phyloP scores from a whole-genome alignment of 1,139 yeast species.

The Kazachstania sp. region DNA sequence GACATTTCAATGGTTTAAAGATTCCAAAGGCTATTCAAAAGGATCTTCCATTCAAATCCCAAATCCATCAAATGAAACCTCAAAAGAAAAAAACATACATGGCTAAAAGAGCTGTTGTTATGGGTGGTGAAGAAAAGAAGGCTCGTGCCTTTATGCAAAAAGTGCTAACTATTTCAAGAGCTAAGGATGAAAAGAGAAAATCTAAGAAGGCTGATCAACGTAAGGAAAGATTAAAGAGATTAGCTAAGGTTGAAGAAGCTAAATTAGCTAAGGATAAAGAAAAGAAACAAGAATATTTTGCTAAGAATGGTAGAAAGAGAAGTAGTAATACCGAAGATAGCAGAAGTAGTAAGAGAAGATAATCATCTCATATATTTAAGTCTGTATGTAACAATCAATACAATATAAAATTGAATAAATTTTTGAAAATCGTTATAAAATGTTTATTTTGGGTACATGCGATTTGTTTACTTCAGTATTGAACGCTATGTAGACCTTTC shows the following conservation, averaged over 20 bases:
- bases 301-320: slow-evolving; percentile 65
- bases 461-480: too few relatives aligned
- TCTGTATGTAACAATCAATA: background rate
- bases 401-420: background rate
- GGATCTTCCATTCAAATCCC: slow-evolving; percentile 84
- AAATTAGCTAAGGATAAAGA: slow-evolving; percentile 71
- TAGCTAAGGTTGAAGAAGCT: slow-evolving; percentile 65
- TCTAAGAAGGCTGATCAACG: slow-evolving; percentile 72
- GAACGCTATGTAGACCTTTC: too few relatives aligned
- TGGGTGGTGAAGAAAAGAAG: slow-evolving; percentile 89
- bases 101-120: slow-evolving; percentile 88
- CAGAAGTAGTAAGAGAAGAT: slow-evolving; percentile 26
- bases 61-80: slow-evolving; percentile 79
- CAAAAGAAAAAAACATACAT: slow-evolving; percentile 75
- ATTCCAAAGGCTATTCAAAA: slow-evolving; percentile 75
- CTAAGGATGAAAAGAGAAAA: slow-evolving; percentile 72
- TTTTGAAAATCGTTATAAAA: too few relatives aligned
- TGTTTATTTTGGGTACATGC: too few relatives aligned
- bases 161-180: slow-evolving; percentile 74
- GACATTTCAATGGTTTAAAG: slow-evolving; percentile 77
- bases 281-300: slow-evolving; percentile 79
- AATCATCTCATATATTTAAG: background rate
- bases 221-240: slow-evolving; percentile 61
- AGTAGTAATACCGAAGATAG: slow-evolving; percentile 37
- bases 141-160: slow-evolving; percentile 85